Evolutionary conservation across 805 yeast species (phyloP), one percentile per base, ranked within the genome.

Genomic region (Candida easanensis): DNA sequence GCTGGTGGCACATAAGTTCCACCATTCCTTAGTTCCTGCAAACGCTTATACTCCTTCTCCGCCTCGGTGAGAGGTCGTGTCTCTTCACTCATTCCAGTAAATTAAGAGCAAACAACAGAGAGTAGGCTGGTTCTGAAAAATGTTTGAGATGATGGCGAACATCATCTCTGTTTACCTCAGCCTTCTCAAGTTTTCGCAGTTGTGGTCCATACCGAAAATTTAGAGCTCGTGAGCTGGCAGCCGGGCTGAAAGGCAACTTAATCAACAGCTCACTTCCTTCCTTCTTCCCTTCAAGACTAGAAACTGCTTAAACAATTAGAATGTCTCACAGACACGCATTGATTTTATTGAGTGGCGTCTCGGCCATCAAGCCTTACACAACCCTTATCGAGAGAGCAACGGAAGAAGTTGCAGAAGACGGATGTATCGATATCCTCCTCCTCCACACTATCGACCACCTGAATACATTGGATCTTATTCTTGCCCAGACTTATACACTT

Each of bases 1-100:
- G 77, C 78, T 1, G 81, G 81, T 4, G 83, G 82, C 1, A 79
- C 70, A 51, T 77, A 76, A 20, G 66, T 62, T 1, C 80, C 81
- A 13, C 73, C 71, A 0, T 71, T 61, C 25, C 66, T 57, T 28
- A 73, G 39, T 21, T 43, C 66, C 52, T 64, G 46, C 13, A 73
- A 57, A 34, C 65, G 61, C 25, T 64, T 57, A 43, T 66, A 63
- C 53, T 70, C 71, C 26, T 63, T 63, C 28, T 55, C 60, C 3
- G 64, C 52, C 3, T 16, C 5, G 30, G 8, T 26, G n/a, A 26
- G n/a, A 8, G 30, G 20, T n/a, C 16, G 20, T 34, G 23, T 5
- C 26, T 30, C 33, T 14, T 30, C 33, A 5, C 19, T 13, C 33
- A 30, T 30, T 22, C 10, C 10, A 22, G 25, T 22, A 7, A 10